Conservation (phyloP, 208 protist genomes). For the Herpetomonas samuelpessoai region DNA sequence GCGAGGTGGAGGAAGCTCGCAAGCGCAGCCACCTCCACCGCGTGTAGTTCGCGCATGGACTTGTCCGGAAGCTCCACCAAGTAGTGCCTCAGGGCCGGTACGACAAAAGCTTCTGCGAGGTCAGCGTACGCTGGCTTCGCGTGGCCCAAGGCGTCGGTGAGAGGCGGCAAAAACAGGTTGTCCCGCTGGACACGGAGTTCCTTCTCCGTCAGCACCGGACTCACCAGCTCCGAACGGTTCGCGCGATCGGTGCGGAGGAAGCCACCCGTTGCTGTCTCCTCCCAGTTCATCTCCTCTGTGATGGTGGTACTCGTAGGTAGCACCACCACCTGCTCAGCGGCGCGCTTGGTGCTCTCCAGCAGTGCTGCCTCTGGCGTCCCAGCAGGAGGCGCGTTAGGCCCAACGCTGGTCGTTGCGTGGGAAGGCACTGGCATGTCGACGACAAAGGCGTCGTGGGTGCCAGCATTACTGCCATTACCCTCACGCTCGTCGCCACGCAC, state of each 20-base stretch:
- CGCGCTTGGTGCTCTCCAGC: not conserved
- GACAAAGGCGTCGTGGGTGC: conserved; percentile 1
- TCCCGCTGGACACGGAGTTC: conserved; percentile 15
- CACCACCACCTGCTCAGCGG: not conserved
- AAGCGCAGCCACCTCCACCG: conserved; percentile 27
- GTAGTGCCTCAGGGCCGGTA: conserved; percentile 20
- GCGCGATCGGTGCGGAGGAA: not conserved
- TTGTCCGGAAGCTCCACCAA: conserved; percentile 12
- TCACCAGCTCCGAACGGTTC: not conserved
- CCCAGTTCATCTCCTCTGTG: not conserved
- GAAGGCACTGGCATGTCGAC: not conserved
- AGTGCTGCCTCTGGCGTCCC: not conserved
- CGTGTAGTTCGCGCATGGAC: conserved; percentile 4
- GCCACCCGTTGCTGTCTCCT: not conserved
- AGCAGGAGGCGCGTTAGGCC: no score
- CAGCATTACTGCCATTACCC: not conserved
- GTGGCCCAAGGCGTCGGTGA: conserved; percentile 5
- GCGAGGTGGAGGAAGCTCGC: conserved; percentile 39
- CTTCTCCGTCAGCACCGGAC: not conserved
- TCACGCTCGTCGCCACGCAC: not conserved
- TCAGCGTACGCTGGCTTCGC: conserved; percentile 19
- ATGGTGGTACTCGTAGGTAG: not conserved
- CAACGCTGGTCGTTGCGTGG: not conserved
- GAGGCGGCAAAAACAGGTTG: conserved; percentile 15
- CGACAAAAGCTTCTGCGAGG: conserved; percentile 25